These are phyloP conservation scores for Lentinula detonsa DNA, from an alignment of 768 basidiomycete species.

Conservation along the genomic window DNA sequence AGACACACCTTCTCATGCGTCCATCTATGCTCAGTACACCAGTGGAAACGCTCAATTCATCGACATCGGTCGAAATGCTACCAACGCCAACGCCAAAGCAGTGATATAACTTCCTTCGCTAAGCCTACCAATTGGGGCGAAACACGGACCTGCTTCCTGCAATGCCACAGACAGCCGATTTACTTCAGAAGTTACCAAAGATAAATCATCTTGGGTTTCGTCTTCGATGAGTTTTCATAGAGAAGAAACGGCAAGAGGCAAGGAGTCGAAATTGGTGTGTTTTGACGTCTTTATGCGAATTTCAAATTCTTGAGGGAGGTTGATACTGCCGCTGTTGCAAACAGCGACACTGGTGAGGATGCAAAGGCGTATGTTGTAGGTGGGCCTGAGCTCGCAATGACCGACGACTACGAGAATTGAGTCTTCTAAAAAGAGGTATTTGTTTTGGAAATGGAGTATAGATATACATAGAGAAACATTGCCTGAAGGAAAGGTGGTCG, in stretches of 20 bases:
- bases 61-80: slow-evolving; percentile 26
- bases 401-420: slow-evolving; percentile 25
- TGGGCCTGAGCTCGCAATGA: slow-evolving; percentile 17
- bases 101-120: slow-evolving; percentile 19
- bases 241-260: slow-evolving; percentile 28
- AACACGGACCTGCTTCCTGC: slow-evolving; percentile 26
- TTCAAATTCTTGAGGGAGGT: slow-evolving; percentile 27
- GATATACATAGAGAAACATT: neutral
- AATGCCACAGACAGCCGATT: slow-evolving; percentile 20
- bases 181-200: slow-evolving; percentile 20
- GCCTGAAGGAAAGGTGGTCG: neutral
- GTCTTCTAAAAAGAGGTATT: slow-evolving; percentile 21
- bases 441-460: slow-evolving; percentile 5
- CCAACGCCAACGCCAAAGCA: slow-evolving; percentile 20
- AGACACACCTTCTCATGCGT: neutral
- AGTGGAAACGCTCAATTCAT: slow-evolving; percentile 27
- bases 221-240: slow-evolving; percentile 21
- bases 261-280: slow-evolving; percentile 24
- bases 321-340: slow-evolving; percentile 21
- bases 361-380: slow-evolving; percentile 27
- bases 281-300: slow-evolving; percentile 26
- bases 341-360: slow-evolving; percentile 28
- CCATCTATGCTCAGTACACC: slow-evolving; percentile 22
- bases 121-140: slow-evolving; percentile 12
- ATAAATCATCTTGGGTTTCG: slow-evolving; percentile 26